Evolutionary conservation across 2,329 filamentous ascomycete genomes (phyloP).

Genomic region (Ceratocystis cubensis): DNA sequence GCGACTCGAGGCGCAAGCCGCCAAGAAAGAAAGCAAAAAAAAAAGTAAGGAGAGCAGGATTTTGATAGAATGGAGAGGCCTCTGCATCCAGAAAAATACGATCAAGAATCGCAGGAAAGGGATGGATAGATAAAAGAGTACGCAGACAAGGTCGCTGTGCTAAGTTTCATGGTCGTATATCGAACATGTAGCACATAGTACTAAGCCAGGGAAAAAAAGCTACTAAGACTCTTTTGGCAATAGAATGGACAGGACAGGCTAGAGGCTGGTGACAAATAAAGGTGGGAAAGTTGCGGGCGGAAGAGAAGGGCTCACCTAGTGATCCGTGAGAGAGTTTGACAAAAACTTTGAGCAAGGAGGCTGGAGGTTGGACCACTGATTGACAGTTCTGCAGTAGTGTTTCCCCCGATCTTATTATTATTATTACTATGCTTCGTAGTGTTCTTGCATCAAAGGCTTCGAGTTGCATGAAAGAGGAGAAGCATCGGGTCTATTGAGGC

Average conservation of each 20-base stretch:
- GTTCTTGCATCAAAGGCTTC: background rate
- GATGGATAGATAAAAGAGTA: background rate
- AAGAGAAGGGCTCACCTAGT: background rate
- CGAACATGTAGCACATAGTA: background rate
- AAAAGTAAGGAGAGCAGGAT: background rate
- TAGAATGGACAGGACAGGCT: background rate
- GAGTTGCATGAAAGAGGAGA: background rate
- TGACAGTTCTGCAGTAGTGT: background rate
- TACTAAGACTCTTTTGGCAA: conserved; percentile 4
- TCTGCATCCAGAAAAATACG: background rate
- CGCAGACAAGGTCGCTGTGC: background rate
- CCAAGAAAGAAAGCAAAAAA: background rate
- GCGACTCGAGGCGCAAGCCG: background rate
- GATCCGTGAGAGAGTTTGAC: conserved; percentile 1
- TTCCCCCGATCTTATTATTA: background rate
- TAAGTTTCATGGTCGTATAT: background rate
- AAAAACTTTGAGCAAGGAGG: background rate
- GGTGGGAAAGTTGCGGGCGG: background rate
- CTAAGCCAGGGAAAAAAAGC: background rate
- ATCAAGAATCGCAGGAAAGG: background rate
- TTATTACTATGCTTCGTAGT: background rate
- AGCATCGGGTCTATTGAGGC: background rate
- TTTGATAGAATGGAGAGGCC: background rate
- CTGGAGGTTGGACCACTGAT: background rate
- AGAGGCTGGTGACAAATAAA: background rate